Conservation (phyloP, 2,329 filamentous ascomycete species). For the Xylaria hypoxylon region DNA sequence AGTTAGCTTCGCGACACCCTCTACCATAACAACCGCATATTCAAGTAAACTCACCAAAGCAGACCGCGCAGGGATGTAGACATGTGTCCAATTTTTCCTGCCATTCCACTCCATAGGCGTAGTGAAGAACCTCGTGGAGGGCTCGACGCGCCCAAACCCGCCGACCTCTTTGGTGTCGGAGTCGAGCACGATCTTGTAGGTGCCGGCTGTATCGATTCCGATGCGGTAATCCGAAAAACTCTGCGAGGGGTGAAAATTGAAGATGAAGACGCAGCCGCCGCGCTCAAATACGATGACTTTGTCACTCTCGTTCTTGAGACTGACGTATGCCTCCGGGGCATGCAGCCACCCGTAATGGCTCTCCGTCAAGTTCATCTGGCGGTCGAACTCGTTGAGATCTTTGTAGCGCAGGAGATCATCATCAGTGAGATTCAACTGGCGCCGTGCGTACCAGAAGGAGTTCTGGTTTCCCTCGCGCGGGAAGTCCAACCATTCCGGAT, state of each 20-base stretch:
- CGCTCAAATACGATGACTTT: constrained; percentile 97
- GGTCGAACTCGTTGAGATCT: constrained; percentile 94
- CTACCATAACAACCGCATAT: not conserved
- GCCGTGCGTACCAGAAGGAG: constrained; percentile 92
- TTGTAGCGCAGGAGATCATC: constrained; percentile 87
- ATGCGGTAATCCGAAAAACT: constrained; percentile 95
- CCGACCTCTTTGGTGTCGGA: constrained; percentile 82
- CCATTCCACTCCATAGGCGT: constrained; percentile 91
- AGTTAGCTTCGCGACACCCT: constrained; percentile 19
- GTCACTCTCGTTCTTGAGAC: constrained; percentile 91
- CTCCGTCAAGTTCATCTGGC: constrained; percentile 88
- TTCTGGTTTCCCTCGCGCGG: constrained; percentile 92
- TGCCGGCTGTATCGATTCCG: constrained; percentile 85
- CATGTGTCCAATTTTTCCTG: constrained; percentile 88
- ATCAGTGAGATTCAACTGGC: constrained; percentile 92
- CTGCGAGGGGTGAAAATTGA: constrained; percentile 90
- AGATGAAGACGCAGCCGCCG: constrained; percentile 88
- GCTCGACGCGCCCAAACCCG: constrained; percentile 80
- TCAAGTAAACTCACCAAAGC: constrained; percentile 73
- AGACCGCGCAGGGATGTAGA: constrained; percentile 87
- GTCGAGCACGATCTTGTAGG: constrained; percentile 87
- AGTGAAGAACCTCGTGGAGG: constrained; percentile 90
- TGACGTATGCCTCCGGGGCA: constrained; percentile 87
- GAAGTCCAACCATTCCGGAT: constrained; percentile 99
- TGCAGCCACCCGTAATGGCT: constrained; percentile 92